Evolutionary conservation across 73 alveolate species (phyloP).

Genomic region (Paramecium octaurelia): DNA sequence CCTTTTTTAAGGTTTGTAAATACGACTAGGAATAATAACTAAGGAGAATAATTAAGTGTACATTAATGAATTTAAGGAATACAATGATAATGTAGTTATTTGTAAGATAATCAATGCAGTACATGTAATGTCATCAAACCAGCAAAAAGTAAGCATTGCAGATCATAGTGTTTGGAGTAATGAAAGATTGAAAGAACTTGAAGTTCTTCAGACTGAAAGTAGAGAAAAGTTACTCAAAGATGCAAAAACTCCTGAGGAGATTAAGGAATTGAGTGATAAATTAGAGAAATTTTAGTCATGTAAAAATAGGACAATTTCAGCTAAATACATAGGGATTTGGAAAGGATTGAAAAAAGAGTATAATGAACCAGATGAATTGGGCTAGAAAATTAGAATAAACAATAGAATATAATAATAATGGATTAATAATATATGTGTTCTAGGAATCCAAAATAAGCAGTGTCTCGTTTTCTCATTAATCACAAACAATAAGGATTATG

Average conservation of each 20-base stretch:
- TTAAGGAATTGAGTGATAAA: not conserved
- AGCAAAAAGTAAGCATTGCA: constrained; percentile 81
- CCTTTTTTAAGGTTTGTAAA: constrained; percentile 47
- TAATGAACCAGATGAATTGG: not conserved
- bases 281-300: not conserved
- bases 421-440: not conserved
- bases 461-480: not conserved
- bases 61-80: constrained; percentile 1
- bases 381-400: not conserved
- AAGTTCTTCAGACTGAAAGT: not conserved
- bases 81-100: constrained; percentile 49
- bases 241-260: not conserved
- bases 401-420: not conserved
- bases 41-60: constrained; percentile 21
- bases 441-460: not conserved
- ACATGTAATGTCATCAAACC: constrained; percentile 62
- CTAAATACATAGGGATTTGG: not conserved
- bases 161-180: constrained; percentile 86
- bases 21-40: constrained; percentile 50
- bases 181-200: constrained; percentile 46
- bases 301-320: not conserved
- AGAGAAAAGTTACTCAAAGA: not conserved
- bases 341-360: not conserved
- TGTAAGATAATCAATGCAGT: constrained; percentile 27
- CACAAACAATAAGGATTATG: not conserved